Evolutionary conservation across 2,329 filamentous ascomycete species (phyloP).

Genomic region (Aspergillus viridinutans): DNA sequence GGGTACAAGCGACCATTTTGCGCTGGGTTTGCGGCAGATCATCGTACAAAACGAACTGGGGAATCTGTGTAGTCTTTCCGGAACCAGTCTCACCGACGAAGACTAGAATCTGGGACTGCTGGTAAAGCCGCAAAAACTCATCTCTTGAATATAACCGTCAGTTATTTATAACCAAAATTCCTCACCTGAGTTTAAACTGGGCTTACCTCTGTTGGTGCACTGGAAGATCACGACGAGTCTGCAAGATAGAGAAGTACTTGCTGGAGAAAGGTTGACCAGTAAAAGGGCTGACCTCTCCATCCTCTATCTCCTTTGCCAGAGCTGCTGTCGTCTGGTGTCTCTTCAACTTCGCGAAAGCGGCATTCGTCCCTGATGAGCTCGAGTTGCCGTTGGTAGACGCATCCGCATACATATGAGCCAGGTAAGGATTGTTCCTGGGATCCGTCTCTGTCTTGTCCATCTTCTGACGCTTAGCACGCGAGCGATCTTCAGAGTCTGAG

Average conservation of each 20-base stretch:
- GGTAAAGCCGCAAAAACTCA: constrained; percentile 91
- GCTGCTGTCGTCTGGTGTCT: constrained; percentile 76
- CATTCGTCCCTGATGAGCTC: constrained; percentile 28
- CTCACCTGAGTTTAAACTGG: background rate
- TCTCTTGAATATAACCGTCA: constrained; percentile 49
- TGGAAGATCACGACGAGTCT: constrained; percentile 77
- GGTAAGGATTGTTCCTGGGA: constrained; percentile 72
- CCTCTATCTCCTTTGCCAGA: constrained; percentile 69
- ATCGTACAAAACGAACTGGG: constrained; percentile 96
- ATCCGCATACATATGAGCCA: constrained; percentile 78
- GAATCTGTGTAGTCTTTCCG: constrained; percentile 98
- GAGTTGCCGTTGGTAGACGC: constrained; percentile 34
- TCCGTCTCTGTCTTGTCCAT: constrained; percentile 46
- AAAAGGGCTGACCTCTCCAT: constrained; percentile 80
- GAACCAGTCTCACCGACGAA: constrained; percentile 99
- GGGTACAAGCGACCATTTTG: constrained; percentile 95
- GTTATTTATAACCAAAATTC: background rate
- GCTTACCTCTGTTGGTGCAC: constrained; percentile 82
- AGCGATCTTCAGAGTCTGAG: constrained; percentile 47
- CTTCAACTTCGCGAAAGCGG: constrained; percentile 62
- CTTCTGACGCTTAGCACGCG: constrained; percentile 54
- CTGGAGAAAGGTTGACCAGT: constrained; percentile 71
- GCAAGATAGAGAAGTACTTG: constrained; percentile 85
- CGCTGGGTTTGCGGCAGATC: constrained; percentile 80
- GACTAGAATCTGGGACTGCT: constrained; percentile 90